Conservation (phyloP, 2,329 filamentous ascomycete species). For the Esteya vermicola region DNA sequence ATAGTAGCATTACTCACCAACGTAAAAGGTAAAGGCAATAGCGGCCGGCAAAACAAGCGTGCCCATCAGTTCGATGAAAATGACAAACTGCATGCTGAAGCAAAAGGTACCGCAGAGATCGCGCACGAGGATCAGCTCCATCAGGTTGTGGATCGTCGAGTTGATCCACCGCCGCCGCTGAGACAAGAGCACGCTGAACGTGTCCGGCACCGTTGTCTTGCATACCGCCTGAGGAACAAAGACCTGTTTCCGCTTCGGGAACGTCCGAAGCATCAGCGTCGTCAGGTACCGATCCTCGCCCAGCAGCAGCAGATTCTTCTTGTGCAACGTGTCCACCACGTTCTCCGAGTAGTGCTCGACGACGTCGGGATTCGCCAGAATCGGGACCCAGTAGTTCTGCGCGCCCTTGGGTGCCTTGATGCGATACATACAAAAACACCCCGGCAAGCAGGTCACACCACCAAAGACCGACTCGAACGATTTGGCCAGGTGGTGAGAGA, state of each 20-base stretch:
- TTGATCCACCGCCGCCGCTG: constrained; percentile 98
- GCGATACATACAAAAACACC: constrained; percentile 99
- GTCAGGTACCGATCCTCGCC: constrained; percentile 93
- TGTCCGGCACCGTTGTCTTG: constrained; percentile 92
- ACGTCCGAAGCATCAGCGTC: constrained; percentile 95
- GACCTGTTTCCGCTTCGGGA: constrained; percentile 97
- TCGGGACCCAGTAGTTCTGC: constrained; percentile 99
- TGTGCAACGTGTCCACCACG: constrained; percentile 93
- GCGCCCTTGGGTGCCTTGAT: constrained; percentile 98
- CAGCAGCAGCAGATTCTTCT: constrained; percentile 85
- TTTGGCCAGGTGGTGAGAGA: constrained; percentile 93
- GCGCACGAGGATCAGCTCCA: constrained; percentile 89
- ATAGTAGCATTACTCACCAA: constrained; percentile 47
- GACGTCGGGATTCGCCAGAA: constrained; percentile 93
- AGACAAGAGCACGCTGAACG: constrained; percentile 83
- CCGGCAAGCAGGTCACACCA: constrained; percentile 94
- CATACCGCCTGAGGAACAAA: constrained; percentile 98
- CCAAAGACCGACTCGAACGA: constrained; percentile 97
- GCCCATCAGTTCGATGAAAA: constrained; percentile 88
- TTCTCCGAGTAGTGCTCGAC: constrained; percentile 99
- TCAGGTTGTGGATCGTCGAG: constrained; percentile 95
- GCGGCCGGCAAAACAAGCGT: constrained; percentile 91
- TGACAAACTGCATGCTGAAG: constrained; percentile 99
- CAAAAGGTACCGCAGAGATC: constrained; percentile 98
- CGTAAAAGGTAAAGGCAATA: constrained; percentile 93